phyloP scores from a whole-genome alignment of 192 early-diverging fungal species.

The Coemansia sp. region DNA sequence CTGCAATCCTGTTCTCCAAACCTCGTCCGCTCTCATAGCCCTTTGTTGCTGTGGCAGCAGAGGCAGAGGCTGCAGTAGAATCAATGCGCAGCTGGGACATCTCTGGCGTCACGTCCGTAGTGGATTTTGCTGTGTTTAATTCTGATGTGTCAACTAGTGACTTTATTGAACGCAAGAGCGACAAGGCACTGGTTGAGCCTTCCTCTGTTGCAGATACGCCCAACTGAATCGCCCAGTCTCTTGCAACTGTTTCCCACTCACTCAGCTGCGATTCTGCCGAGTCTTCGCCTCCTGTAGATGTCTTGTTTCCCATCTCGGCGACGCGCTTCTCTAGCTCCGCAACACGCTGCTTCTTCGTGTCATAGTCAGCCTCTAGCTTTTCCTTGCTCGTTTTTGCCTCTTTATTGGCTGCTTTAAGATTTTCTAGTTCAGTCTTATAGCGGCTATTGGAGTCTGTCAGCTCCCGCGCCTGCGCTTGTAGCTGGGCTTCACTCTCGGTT shows the following conservation, averaged over 20 bases:
- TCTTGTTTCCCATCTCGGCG: constrained; percentile 16
- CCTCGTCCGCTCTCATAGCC: constrained; percentile 6
- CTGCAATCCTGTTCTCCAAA: constrained; percentile 8
- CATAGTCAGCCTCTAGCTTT: constrained; percentile 19
- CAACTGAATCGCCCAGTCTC: constrained; percentile 27
- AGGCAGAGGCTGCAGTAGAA: background rate
- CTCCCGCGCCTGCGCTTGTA: constrained; percentile 27
- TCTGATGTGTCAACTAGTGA: constrained; percentile 2
- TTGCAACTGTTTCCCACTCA: constrained; percentile 41
- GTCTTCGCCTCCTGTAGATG: background rate
- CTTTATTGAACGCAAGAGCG: constrained; percentile 18
- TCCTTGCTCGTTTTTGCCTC: background rate
- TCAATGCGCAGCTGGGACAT: constrained; percentile 32
- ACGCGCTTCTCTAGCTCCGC: constrained; percentile 20
- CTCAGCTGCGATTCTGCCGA: constrained; percentile 5
- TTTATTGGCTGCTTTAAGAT: constrained; percentile 12
- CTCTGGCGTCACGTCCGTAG: constrained; percentile 11
- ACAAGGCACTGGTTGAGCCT: constrained; percentile 3
- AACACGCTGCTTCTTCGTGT: background rate
- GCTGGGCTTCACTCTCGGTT: constrained; percentile 24
- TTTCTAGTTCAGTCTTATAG: constrained; percentile 17
- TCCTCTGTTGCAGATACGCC: constrained; percentile 12
- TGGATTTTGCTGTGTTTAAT: background rate
- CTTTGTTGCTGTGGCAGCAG: background rate
- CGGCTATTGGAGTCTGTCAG: background rate